phyloP scores from a whole-genome alignment of 176 grass and related monocot genomes.

The Oryza glaberrima region DNA sequence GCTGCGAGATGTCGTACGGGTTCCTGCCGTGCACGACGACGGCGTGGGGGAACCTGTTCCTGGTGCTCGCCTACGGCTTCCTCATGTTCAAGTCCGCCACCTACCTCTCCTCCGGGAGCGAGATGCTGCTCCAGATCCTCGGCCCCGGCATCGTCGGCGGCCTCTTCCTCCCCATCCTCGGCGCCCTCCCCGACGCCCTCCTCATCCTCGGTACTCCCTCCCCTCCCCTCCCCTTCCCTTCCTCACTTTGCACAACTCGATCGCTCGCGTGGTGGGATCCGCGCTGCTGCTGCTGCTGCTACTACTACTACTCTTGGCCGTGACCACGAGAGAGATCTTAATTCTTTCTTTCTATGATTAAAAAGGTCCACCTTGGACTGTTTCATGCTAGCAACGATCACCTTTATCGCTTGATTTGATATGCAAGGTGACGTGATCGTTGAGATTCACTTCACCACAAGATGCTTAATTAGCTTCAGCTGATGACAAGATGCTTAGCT shows the following conservation, averaged over 20 bases:
- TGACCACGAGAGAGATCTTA: background rate
- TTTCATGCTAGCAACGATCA: background rate
- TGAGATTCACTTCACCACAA: no score
- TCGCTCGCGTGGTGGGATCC: background rate
- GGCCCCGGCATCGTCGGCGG: slow-evolving; percentile 92
- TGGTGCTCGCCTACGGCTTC: slow-evolving; percentile 74
- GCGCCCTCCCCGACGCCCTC: slow-evolving; percentile 78
- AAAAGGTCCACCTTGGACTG: background rate
- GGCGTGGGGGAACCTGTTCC: slow-evolving; percentile 70
- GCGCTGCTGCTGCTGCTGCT: background rate
- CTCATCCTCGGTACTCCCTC: slow-evolving; percentile 72
- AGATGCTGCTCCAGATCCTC: slow-evolving; percentile 85
- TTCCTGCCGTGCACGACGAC: slow-evolving; percentile 82
- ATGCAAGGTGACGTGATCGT: background rate
- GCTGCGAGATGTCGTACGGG: slow-evolving; percentile 87
- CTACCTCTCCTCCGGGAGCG: slow-evolving; percentile 84
- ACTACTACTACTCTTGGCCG: background rate
- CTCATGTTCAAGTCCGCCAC: slow-evolving; percentile 94
- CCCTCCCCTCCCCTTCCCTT: background rate
- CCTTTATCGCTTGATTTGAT: background rate
- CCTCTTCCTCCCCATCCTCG: slow-evolving; percentile 88
- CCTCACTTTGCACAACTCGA: background rate
- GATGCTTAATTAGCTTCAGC: background rate
- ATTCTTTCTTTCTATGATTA: background rate
- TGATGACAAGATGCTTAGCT: no score